Conservation (phyloP, 805 yeast species). For the Diddensiella transvaalensis region DNA sequence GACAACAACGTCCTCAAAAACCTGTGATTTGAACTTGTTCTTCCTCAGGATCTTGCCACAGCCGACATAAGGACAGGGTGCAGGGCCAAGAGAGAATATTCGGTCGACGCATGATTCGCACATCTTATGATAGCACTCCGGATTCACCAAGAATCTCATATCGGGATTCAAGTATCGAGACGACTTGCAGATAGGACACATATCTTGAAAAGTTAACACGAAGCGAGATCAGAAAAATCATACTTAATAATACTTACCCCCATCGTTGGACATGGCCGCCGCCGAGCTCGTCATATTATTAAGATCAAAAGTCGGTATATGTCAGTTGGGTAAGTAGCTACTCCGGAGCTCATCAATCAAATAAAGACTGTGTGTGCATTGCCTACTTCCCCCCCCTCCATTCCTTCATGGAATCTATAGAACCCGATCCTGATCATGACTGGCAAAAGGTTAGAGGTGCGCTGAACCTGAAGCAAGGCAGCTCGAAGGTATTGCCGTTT, state of each 20-base stretch:
- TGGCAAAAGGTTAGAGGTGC: too few species aligned
- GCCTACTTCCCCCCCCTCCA: too few species aligned
- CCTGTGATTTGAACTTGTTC: slow-evolving; percentile 86
- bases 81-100: slow-evolving; percentile 90
- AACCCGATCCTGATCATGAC: too few species aligned
- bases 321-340: too few species aligned
- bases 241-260: slow-evolving; percentile 16
- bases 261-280: slow-evolving; percentile 9
- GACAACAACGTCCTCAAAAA: slow-evolving; percentile 84
- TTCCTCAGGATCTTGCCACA: slow-evolving; percentile 85
- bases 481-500: slow-evolving; percentile 1
- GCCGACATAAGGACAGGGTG: slow-evolving; percentile 91
- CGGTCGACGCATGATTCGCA: slow-evolving; percentile 96
- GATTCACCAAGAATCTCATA: slow-evolving; percentile 86
- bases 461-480: too few species aligned
- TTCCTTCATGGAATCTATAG: too few species aligned
- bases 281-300: background rate
- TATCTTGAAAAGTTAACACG: slow-evolving; percentile 42
- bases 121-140: slow-evolving; percentile 97
- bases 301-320: too few species aligned
- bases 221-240: background rate
- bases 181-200: slow-evolving; percentile 97
- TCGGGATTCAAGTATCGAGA: slow-evolving; percentile 92
- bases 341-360: too few species aligned
- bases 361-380: too few species aligned